A percentile compares a stretch with the other conserved stretches of the same genome.
Conservation (phyloP, 129 eudicot species). For the Solidago caesia region DNA sequence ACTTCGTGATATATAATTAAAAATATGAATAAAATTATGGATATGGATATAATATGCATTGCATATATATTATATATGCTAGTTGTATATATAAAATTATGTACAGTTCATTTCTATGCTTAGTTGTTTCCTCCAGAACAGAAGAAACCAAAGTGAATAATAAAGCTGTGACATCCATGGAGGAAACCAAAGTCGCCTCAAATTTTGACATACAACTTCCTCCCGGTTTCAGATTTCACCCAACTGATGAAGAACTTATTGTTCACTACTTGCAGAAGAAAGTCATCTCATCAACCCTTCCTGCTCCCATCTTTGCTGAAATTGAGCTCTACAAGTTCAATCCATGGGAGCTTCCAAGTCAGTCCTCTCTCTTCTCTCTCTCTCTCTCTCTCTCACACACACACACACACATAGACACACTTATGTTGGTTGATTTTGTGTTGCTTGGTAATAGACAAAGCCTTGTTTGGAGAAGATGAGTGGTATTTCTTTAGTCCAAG, state of each 20-base stretch:
- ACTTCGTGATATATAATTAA: neutral
- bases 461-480: constrained; percentile 55
- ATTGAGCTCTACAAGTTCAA: constrained; percentile 52
- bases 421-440: constrained; percentile 8
- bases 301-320: constrained; percentile 41
- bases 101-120: constrained; percentile 17
- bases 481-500: constrained; percentile 58
- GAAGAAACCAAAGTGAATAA: constrained; percentile 6
- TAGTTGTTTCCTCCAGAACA: constrained; percentile 38
- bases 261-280: constrained; percentile 48
- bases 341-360: constrained; percentile 59
- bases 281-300: constrained; percentile 39
- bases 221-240: constrained; percentile 51
- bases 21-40: neutral
- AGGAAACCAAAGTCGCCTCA: constrained; percentile 23
- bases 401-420: neutral
- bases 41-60: neutral
- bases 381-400: neutral
- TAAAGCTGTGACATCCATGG: constrained; percentile 31
- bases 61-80: neutral
- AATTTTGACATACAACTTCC: constrained; percentile 38
- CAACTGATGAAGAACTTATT: constrained; percentile 53
- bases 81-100: constrained; percentile 9
- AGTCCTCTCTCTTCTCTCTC: neutral
- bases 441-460: constrained; percentile 35